Evolutionary conservation across 2,329 filamentous ascomycete genomes (phyloP), one percentile per base, ranked within the genome.

Genomic region (Fusarium protoensiforme): DNA sequence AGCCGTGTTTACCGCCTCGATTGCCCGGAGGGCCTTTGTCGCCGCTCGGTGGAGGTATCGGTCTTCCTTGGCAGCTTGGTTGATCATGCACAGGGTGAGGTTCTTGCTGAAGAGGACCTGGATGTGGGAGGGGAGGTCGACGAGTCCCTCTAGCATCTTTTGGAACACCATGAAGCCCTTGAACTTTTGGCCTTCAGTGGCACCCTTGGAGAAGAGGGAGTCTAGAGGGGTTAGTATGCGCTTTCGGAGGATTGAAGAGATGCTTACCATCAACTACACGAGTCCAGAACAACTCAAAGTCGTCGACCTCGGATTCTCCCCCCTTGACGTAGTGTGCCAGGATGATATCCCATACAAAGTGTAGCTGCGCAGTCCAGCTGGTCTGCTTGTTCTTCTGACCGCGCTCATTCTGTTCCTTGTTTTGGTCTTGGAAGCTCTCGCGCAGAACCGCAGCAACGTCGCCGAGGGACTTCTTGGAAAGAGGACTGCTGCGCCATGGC

Each of bases 161-260:
- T 92, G 91, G 78, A 98, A 94, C 3, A 98, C 89, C 77, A 95
- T 91, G 83, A 98, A 96, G 0, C 96, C 96, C 82, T 94, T 95
- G 78, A 94, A 94, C 82, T 98, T 98, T 64, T 97, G 93, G 75
- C 95, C 94, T 48, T 95, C 91, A 2, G 95, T 97, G 9, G 95
- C 92, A 13, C 89, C 91, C 65, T 92, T 90, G 7, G 94, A 92
- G 80, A 98, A 98, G 5, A 98, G 87, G 10, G 93, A 92, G 79
- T 96, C 93, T 96, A 71, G 0, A 10, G 18, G 48, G 57, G 41
- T 75, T 81, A 84, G 76, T 48, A 31, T 27, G n/a, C 31, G 2
- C 2, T 33, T 36, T 16, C 14, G 2, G 7, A 11, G 14, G 5
- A 27, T 9, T 7, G 11, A 11, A 20, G n/a, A 7, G n/a, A 3